Percentiles rank a stretch among this genome's conserved stretches.
phyloP scores from a whole-genome alignment of 441 rosid genomes.

The Euphorbia celastroides region DNA sequence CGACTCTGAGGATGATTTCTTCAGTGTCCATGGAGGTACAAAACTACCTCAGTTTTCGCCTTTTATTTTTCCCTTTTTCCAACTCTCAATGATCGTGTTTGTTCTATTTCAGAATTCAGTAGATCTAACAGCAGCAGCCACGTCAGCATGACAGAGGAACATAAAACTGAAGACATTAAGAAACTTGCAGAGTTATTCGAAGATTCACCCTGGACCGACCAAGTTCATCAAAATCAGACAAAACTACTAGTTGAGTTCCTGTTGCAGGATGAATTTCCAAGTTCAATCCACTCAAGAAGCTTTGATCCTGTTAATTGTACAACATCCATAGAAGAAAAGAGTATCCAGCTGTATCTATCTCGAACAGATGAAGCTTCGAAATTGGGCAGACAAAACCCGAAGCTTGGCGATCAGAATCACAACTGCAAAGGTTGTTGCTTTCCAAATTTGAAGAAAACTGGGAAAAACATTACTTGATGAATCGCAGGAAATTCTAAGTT shows the following conservation, averaged over 20 bases:
- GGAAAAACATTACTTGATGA: neutral
- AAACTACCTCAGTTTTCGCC: neutral
- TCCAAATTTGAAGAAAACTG: neutral
- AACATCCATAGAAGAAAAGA: neutral
- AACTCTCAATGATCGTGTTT: neutral
- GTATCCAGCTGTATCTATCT: neutral
- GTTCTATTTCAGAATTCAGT: slow-evolving; percentile 17
- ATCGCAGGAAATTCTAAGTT: neutral
- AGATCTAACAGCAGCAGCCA: slow-evolving; percentile 15
- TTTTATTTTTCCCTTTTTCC: neutral
- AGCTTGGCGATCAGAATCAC: neutral
- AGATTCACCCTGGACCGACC: slow-evolving; percentile 11
- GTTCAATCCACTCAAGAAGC: neutral
- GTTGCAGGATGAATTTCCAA: slow-evolving; percentile 13
- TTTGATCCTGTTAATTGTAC: neutral
- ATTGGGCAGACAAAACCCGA: neutral
- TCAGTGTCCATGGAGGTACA: slow-evolving; percentile 22
- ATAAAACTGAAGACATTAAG: neutral
- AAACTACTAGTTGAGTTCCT: slow-evolving; percentile 20
- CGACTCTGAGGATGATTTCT: slow-evolving; percentile 33
- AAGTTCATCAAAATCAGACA: slow-evolving; percentile 11
- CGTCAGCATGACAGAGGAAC: slow-evolving; percentile 4
- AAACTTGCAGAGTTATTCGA: slow-evolving; percentile 5
- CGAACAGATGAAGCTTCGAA: neutral
- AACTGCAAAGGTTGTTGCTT: neutral